Evolutionary conservation across 1,284 basidiomycete genomes (phyloP).

Genomic region (Mycena sp.): DNA sequence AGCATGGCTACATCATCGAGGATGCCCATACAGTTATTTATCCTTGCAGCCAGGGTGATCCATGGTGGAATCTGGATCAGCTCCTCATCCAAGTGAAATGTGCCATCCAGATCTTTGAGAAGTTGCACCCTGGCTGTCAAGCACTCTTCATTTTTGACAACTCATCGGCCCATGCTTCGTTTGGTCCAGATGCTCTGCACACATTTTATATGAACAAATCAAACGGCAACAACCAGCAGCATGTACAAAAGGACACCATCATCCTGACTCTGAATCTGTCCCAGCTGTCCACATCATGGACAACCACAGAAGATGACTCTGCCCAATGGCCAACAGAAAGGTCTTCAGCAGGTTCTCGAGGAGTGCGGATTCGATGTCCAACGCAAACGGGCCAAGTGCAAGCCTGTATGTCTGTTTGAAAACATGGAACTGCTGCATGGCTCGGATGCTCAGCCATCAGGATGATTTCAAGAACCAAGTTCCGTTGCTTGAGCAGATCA

Average conservation of each 20-base stretch:
- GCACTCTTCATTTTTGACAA: conserved; percentile 25
- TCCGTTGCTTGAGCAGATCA: too few species aligned
- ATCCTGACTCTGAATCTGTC: not conserved
- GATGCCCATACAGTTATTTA: conserved; percentile 39
- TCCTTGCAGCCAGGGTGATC: conserved; percentile 39
- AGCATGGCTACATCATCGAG: conserved; percentile 28
- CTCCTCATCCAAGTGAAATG: conserved; percentile 29
- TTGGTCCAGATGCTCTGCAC: conserved; percentile 33
- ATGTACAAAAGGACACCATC: not conserved
- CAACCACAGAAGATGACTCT: too few species aligned
- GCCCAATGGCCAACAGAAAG: too few species aligned
- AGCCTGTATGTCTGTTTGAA: too few species aligned
- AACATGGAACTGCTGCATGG: too few species aligned
- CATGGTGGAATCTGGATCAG: conserved; percentile 40
- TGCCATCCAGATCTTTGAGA: conserved; percentile 32
- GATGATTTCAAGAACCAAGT: conserved; percentile 16
- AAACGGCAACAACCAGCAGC: not conserved
- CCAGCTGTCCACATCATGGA: too few species aligned
- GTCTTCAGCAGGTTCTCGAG: too few species aligned
- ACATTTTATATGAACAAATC: conserved; percentile 24
- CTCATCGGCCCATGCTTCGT: conserved; percentile 25
- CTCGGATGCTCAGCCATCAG: conserved; percentile 31
- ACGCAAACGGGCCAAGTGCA: too few species aligned
- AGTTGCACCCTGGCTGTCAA: not conserved
- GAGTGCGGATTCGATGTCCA: too few species aligned